Conservation (phyloP, 2,329 filamentous ascomycete genomes). For the Hymenoscyphus repandus region DNA sequence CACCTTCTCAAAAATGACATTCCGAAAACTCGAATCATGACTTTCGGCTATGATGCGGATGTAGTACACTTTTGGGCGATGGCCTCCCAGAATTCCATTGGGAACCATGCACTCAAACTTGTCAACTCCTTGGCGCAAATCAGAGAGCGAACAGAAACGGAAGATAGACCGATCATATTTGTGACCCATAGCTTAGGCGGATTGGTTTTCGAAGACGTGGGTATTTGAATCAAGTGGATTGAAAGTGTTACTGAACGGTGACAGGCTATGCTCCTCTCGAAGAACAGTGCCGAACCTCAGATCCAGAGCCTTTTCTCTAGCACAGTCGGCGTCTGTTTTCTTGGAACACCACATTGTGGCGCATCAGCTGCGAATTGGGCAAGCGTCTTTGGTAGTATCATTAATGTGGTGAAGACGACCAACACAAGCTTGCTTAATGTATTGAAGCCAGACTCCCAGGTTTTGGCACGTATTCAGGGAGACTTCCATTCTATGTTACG, state of each 20-base stretch:
- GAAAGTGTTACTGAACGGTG: neutral
- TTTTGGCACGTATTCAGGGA: slow-evolving; percentile 23
- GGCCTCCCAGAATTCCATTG: slow-evolving; percentile 27
- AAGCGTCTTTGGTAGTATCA: slow-evolving; percentile 18
- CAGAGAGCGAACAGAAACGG: slow-evolving; percentile 26
- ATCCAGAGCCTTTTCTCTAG: slow-evolving; percentile 28
- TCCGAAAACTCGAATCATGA: slow-evolving; percentile 34
- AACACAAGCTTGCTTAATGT: slow-evolving; percentile 29
- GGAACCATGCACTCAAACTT: slow-evolving; percentile 30
- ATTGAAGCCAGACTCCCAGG: slow-evolving; percentile 25
- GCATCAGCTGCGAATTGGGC: slow-evolving; percentile 33
- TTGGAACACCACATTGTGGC: slow-evolving; percentile 36
- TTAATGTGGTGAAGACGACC: slow-evolving; percentile 21
- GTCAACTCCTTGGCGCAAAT: slow-evolving; percentile 25
- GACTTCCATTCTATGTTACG: slow-evolving; percentile 28
- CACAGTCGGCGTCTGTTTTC: slow-evolving; percentile 32
- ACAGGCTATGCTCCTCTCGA: slow-evolving; percentile 31
- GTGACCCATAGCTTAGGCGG: slow-evolving; percentile 37
- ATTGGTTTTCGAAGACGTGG: slow-evolving; percentile 34
- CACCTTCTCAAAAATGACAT: slow-evolving; percentile 26
- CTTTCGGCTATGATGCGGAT: slow-evolving; percentile 36
- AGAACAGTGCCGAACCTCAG: slow-evolving; percentile 28
- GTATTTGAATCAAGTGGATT: neutral
- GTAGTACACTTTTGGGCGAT: slow-evolving; percentile 24
- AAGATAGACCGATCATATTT: slow-evolving; percentile 30